Evolutionary conservation across 306 rosid species (phyloP).

Genomic region (Vigna hirtella): DNA sequence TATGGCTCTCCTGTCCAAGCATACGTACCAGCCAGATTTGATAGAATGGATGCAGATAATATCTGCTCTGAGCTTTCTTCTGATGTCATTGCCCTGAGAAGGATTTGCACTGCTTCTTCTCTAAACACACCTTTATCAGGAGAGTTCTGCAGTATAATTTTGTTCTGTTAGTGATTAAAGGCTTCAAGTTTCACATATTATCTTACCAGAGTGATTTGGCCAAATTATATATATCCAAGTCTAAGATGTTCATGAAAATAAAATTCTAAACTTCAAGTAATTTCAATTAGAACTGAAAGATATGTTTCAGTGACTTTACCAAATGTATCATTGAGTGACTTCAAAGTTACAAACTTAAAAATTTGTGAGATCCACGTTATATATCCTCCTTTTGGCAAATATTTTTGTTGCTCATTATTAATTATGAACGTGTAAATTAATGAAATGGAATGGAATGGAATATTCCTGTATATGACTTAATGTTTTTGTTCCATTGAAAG

Average conservation of each 20-base stretch:
- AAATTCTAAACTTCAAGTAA: not conserved
- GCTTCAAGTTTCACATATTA: constrained; percentile 25
- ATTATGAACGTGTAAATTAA: constrained; percentile 14
- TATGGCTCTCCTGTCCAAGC: constrained; percentile 83
- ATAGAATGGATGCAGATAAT: constrained; percentile 72
- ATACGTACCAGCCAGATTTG: constrained; percentile 80
- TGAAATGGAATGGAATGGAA: not conserved
- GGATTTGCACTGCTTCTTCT: constrained; percentile 67
- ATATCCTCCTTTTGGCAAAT: constrained; percentile 7
- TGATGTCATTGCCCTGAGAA: constrained; percentile 63
- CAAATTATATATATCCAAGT: not conserved
- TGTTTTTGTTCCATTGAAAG: not conserved
- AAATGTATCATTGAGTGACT: constrained; percentile 17
- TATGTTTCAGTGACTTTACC: constrained; percentile 3
- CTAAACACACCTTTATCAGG: constrained; percentile 50
- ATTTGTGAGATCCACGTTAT: not conserved
- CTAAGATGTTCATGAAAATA: constrained; percentile 7
- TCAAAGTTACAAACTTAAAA: not conserved
- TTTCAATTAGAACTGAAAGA: constrained; percentile 13
- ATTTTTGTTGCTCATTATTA: not conserved
- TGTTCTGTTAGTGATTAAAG: constrained; percentile 30
- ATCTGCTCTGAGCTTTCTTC: constrained; percentile 64
- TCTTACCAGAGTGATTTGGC: constrained; percentile 19
- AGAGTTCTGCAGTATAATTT: constrained; percentile 58
- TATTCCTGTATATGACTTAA: not conserved